Evolutionary conservation across 192 early-diverging fungal genomes (phyloP), one percentile per base, ranked within the genome.

Genomic region (Backusella sp.): DNA sequence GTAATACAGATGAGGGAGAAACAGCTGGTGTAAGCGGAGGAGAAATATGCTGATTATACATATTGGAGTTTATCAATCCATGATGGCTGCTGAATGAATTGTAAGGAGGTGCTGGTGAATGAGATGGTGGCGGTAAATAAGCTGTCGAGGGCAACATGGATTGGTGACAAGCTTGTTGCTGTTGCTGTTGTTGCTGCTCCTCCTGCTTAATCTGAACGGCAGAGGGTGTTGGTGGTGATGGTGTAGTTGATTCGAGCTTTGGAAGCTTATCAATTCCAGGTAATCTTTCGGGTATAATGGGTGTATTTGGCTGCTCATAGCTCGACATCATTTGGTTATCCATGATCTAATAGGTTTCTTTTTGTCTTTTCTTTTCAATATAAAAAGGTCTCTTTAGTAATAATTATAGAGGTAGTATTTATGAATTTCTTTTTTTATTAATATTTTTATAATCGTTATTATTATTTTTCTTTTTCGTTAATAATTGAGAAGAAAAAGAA

Each of bases 11-110:
- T 6, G 80, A 77, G 53, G 80, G 80, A 15, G 80, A 81, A 5
- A 81, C 76, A 14, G 80, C 80, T 37, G 80, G 80, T 2, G 80
- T 81, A 42, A 81, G 65, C 14, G 80, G 80, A 70, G 80, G 80
- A 19, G 80, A 81, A 28, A 81, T 67, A 42, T 77, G 46, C 35
- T 81, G 73, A 26, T 72, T 53, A 17, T 65, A 59, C 28, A 69
- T 17, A 73, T 34, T 26, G 32, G 65, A 35, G 15, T 49, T 65
- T 14, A 75, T 68, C 41, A 49, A 49, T 7, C 23, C 36, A 0
- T 46, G 37, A 11, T 35, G 46, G 46, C 46, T 49, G 19, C 46
- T 75, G 74, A 44, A 67, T 17, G 75, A n/a, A 26, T 41, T 67
- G 4, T 79, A 66, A 30, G 44, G n/a, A 46, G 72, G 12, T n/a